Evolutionary conservation across 202 grass and related monocot genomes (phyloP), one percentile per base, ranked within the genome.

Genomic region (Panicum virgatum): DNA sequence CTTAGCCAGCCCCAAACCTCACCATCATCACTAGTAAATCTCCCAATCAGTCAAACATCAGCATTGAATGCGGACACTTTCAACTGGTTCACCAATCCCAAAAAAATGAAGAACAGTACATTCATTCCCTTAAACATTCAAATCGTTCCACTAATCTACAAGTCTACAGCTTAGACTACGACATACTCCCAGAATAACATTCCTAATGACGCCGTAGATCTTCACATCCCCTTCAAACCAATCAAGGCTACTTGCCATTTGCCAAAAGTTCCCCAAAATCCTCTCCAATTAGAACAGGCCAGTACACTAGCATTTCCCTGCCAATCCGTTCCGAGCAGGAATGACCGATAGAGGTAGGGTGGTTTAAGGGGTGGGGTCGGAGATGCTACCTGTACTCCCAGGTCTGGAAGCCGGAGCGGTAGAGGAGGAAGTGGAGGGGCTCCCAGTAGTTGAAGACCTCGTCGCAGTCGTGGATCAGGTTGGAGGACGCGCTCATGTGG

Each of bases 381-480:
- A 75, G n/a, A 48, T 48, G 37, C 0, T 8, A 96, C 96, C 96
- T 99, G 77, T 99, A 99, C 78, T 99, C 96, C 96, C 96, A 99
- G 74, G 96, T 99, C 78, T 96, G 96, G 80, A 99, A 99, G 42
- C 96, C 96, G 43, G 91, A 99, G 61, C 90, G 87, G 87, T 99
- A 99, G 78, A 99, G 87, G 70, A 99, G 80, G 84, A 92, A 90
- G 80, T 99, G 96, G 63, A 99, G 96, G 27, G 96, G 96, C 87
- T 99, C 96, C 96, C 96, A 99, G 93, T 99, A 96, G 73, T 99
- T 99, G 83, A 99, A 99, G 64, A 99, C 96, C 93, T 99, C 96
- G 78, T 99, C 96, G 83, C 96, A 99, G 85, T 99, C 96, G 36
- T 99, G 96, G 80, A 99, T 88, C 69, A 99, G 94, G 83, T 99